Evolutionary conservation across 495 filamentous ascomycete genomes (phyloP), one percentile per base, ranked within the genome.

Genomic region (Talaromyces stipitatus): DNA sequence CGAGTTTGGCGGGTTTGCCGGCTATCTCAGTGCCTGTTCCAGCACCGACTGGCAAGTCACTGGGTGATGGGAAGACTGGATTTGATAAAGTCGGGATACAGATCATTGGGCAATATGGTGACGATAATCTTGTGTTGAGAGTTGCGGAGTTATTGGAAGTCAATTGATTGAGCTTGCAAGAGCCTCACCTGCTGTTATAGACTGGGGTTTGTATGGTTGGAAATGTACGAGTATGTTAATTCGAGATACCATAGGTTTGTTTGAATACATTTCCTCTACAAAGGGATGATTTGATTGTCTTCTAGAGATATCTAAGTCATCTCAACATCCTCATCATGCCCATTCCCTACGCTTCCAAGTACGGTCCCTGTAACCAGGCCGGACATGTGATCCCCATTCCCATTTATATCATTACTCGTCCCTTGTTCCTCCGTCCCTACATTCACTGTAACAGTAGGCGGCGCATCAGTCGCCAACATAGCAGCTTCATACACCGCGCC

Each of bases 1-100:
- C 95, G 20, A 96, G 89, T 64, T 70, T 99, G 58, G 95, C 94
- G 5, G 95, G 94, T 2, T 73, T 99, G 30, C 94, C 94, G 10
- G 89, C 92, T 16, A 81, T 95, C 41, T 95, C 89, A 61, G 75
- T 97, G 10, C 95, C 94, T 3, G 80, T 92, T 18, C 67, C 67
- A 1, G 58, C n/a, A n/a, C n/a, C 66, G 12, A 18, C 56, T 33
- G 52, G 55, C 50, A 4, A 46, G 60, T 60, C 51, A 50, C 26
- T 12, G 9, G 29, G 28, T 27, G 32, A 54, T 23, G 14, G 12
- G 3, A 3, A 28, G 12, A 64, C 69, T 4, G 62, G 63, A 2
- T 67, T 82, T 5, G 50, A 54, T 27, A 66, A 47, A 43, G 80
- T 83, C 7, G 94, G 95, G 0, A 80, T 99, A 59, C 94, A 99